Base-by-base conservation (phyloP, 2,329 filamentous ascomycete species). In the Fusarium palustre region DNA sequence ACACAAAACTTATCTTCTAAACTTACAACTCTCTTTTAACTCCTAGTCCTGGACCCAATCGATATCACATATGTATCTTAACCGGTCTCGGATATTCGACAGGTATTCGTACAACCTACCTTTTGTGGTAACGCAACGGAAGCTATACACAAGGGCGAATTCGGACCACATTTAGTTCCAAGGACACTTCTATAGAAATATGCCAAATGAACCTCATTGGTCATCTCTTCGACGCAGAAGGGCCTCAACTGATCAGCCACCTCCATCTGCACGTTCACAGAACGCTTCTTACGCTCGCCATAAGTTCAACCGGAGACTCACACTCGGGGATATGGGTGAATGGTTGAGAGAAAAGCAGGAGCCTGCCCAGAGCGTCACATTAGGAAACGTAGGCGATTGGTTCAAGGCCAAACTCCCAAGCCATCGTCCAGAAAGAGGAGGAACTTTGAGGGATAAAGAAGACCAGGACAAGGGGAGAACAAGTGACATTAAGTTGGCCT, bases 341-440 rank as follows among this genome's bases (percentile, higher is more conserved):
- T 83, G 84, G 71, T 74, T 86, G 52, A 81, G 75, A 57, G 82
- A 75, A 49, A 77, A 30, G 30, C 57, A 64, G 25, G 34, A 64
- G 12, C 62, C 57, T 50, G 33, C 49, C 25, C 62, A 42, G 34
- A 64, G 57, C 20, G 20, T 36, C n/a, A 69, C 66, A 7, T 43
- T 69, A 22, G 66, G 62, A 15, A 67, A 68, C 24, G 28, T 85
- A 15, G 70, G 79, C 16, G 75, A 76, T 47, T 84, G 85, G 72
- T 75, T 87, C 59, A 82, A 76, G 58, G 83, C 75, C 54, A 77
- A 87, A 4, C 76, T 86, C 12, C 85, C 86, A 0, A 84, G 81
- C 64, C 80, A 82, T 59, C 82, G 81, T 9, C 79, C 83, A 2
- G 86, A 88, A 65, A 81, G 81, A 31, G 85, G 86, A 22, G 82